phyloP scores from a whole-genome alignment of 208 protist genomes.

The Leishmania arabica region DNA sequence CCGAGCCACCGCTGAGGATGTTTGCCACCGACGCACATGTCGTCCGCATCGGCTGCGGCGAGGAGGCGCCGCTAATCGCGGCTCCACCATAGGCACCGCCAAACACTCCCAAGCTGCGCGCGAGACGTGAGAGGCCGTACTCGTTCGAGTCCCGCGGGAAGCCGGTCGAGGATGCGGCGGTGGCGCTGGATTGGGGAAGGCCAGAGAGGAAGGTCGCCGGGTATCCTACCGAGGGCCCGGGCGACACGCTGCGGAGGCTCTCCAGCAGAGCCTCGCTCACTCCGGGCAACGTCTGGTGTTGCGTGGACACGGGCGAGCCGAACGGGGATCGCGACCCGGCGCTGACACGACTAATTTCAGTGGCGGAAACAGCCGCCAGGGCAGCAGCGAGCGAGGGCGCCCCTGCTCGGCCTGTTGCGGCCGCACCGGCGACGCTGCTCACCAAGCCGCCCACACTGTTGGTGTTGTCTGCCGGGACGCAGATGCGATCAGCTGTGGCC shows the following conservation, averaged over 20 bases:
- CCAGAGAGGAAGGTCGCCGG: conserved; percentile 5
- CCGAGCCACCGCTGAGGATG: conserved; percentile 1
- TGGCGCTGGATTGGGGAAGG: neutral
- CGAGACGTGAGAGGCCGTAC: conserved; percentile 26
- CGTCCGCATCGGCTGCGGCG: neutral
- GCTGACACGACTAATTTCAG: neutral
- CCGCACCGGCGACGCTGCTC: neutral
- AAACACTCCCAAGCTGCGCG: conserved; percentile 25
- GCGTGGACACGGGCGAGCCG: neutral
- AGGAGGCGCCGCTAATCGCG: neutral
- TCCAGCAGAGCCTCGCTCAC: conserved; percentile 17
- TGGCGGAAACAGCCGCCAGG: conserved; percentile 1
- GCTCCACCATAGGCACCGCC: conserved; percentile 4
- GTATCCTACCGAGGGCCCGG: conserved; percentile 2
- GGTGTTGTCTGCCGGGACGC: neutral
- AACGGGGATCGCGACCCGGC: neutral
- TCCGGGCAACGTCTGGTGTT: conserved; percentile 1
- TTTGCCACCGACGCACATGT: neutral
- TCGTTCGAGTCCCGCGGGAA: conserved; percentile 22
- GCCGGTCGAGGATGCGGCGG: neutral
- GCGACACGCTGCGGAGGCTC: conserved; percentile 6
- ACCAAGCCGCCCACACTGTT: too few species aligned
- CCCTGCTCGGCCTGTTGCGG: neutral
- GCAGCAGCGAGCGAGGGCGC: conserved; percentile 4
- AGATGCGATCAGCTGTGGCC: conserved; percentile 17